Evolutionary conservation across 331 rosid species (phyloP).

Genomic region (Rhamnella rubrinervis): DNA sequence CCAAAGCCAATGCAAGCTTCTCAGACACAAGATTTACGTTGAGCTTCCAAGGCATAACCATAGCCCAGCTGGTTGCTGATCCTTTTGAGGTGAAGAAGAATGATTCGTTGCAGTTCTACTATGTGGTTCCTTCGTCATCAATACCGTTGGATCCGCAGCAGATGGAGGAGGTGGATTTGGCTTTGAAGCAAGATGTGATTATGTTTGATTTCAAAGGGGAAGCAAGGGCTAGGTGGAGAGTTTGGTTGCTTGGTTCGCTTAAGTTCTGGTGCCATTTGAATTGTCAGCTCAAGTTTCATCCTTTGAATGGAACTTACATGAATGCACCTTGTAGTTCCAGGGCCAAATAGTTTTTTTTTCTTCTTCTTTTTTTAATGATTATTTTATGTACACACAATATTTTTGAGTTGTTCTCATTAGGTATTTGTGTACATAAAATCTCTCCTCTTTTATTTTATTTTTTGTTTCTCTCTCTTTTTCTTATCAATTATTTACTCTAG

Average conservation of each 20-base stretch:
- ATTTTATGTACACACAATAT: neutral
- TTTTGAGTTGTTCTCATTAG: no score
- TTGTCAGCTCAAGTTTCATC: constrained; percentile 65
- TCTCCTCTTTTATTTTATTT: no score
- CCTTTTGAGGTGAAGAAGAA: constrained; percentile 58
- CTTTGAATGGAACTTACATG: constrained; percentile 56
- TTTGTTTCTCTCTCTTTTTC: no score
- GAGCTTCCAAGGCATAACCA: constrained; percentile 42
- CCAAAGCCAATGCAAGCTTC: constrained; percentile 67
- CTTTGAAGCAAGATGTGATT: constrained; percentile 52
- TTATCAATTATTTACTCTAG: no score
- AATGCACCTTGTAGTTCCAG: constrained; percentile 55
- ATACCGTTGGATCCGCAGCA: constrained; percentile 57
- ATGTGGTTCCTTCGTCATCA: constrained; percentile 46
- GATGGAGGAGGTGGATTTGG: constrained; percentile 43
- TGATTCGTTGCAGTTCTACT: constrained; percentile 36
- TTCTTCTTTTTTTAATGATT: neutral
- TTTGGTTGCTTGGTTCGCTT: constrained; percentile 59
- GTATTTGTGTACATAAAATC: no score
- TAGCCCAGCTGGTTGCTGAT: constrained; percentile 47
- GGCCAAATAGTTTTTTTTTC: constrained; percentile 19
- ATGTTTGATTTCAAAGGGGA: constrained; percentile 58
- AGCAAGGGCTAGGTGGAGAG: constrained; percentile 57
- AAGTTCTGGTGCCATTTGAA: constrained; percentile 54
- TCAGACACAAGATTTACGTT: constrained; percentile 46